Conservation (phyloP, 129 eudicot genomes). For the Ambrosia artemisiifolia region DNA sequence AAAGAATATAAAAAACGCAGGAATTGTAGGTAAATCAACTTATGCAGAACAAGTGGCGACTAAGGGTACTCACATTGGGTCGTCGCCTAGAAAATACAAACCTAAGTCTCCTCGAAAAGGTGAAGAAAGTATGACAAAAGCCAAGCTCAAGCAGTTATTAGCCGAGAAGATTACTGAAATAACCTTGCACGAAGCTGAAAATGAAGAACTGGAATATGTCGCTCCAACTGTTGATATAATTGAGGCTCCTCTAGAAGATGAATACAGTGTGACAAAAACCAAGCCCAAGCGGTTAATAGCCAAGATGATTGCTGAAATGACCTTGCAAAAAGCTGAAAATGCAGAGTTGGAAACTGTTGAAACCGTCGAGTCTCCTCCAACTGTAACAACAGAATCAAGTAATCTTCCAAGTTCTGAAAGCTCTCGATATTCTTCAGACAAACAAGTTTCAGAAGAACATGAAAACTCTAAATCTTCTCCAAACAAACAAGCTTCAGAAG, state of each 20-base stretch:
- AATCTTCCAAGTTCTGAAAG: conserved; percentile 5
- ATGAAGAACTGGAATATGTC: conserved; percentile 7
- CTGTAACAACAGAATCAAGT: conserved; percentile 13
- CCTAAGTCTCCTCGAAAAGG: conserved; percentile 25
- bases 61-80: conserved; percentile 21
- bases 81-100: conserved; percentile 28
- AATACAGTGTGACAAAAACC: conserved; percentile 25
- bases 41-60: conserved; percentile 19
- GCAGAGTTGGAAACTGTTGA: conserved; percentile 14
- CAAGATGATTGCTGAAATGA: conserved; percentile 49
- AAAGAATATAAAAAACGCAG: conserved; percentile 17
- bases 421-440: not conserved
- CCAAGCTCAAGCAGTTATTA: conserved; percentile 24
- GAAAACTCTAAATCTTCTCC: conserved; percentile 17
- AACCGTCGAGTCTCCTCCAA: conserved; percentile 25
- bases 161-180: conserved; percentile 45
- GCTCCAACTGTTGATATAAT: conserved; percentile 11
- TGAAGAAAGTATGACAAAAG: conserved; percentile 28
- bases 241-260: conserved; percentile 33
- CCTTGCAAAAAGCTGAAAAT: conserved; percentile 35
- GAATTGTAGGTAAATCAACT: conserved; percentile 15
- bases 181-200: conserved; percentile 40
- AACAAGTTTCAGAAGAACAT: conserved; percentile 5
- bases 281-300: conserved; percentile 25
- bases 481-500: conserved; percentile 15